Evolutionary conservation across 1,284 basidiomycete species (phyloP).

Genomic region (Rhodofomes roseus): DNA sequence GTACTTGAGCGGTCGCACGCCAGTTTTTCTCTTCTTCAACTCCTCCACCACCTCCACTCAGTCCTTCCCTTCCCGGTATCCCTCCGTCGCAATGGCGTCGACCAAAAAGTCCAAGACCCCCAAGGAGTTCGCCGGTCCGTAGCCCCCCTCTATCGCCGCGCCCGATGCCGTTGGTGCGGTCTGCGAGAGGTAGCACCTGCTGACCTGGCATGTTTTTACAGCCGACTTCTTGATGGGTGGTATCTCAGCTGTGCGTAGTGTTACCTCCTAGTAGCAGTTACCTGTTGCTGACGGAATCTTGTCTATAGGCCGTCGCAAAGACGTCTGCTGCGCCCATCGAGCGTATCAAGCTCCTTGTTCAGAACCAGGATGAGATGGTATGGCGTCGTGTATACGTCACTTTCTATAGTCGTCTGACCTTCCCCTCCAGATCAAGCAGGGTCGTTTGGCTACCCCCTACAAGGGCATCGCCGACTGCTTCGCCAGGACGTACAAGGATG

Average conservation of each 20-base stretch:
- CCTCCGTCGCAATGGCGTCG: slow-evolving; percentile 68
- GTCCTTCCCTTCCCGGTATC: slow-evolving; percentile 33
- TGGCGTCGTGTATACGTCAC: slow-evolving; percentile 6
- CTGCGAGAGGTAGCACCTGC: slow-evolving; percentile 15
- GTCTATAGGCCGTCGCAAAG: slow-evolving; percentile 86
- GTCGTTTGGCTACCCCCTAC: slow-evolving; percentile 89
- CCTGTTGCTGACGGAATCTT: slow-evolving; percentile 10
- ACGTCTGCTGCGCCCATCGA: slow-evolving; percentile 98
- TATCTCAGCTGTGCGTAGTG: slow-evolving; percentile 84
- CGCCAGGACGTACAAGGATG: slow-evolving; percentile 82
- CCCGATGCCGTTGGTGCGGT: neutral
- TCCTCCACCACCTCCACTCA: slow-evolving; percentile 46
- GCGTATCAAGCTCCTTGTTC: slow-evolving; percentile 97
- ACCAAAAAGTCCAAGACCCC: slow-evolving; percentile 74
- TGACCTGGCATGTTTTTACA: slow-evolving; percentile 39
- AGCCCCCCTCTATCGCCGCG: slow-evolving; percentile 7
- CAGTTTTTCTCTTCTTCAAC: slow-evolving; percentile 29
- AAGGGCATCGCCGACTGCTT: slow-evolving; percentile 93
- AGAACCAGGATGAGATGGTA: slow-evolving; percentile 97
- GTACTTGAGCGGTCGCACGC: slow-evolving; percentile 26
- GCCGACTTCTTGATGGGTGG: slow-evolving; percentile 92
- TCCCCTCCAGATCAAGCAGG: slow-evolving; percentile 83
- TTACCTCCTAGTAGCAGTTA: slow-evolving; percentile 1
- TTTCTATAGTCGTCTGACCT: slow-evolving; percentile 16
- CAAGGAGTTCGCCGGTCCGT: slow-evolving; percentile 75